phyloP scores from a whole-genome alignment of 2,329 filamentous ascomycete species.

The Sclerotinia sclerotiorum region DNA sequence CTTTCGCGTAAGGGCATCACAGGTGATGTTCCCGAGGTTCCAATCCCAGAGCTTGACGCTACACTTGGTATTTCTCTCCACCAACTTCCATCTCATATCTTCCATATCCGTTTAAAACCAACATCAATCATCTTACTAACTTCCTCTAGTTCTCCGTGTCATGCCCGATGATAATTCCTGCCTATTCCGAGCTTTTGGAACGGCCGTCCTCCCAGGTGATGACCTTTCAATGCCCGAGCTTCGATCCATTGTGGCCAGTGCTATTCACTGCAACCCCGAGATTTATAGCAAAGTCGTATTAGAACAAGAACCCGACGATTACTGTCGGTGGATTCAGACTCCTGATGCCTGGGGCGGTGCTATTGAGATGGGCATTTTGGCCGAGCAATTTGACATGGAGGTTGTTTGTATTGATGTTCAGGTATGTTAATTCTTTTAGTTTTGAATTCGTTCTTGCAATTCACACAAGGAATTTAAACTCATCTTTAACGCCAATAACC shows the following conservation, averaged over 20 bases:
- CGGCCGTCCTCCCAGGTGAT: constrained; percentile 63
- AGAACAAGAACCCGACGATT: constrained; percentile 67
- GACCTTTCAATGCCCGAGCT: constrained; percentile 70
- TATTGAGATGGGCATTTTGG: constrained; percentile 84
- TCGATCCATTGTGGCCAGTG: constrained; percentile 73
- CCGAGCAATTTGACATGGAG: constrained; percentile 80
- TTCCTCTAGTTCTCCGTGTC: constrained; percentile 68
- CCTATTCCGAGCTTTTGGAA: constrained; percentile 86
- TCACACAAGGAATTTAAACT: background rate
- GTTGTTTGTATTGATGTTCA: constrained; percentile 82
- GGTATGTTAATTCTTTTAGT: constrained; percentile 37
- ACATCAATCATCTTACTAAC: constrained; percentile 13
- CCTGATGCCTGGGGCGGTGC: constrained; percentile 86
- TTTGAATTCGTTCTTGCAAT: background rate
- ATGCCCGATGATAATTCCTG: constrained; percentile 98
- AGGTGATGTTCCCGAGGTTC: constrained; percentile 41
- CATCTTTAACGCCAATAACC: background rate
- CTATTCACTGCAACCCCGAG: constrained; percentile 71
- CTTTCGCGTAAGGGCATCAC: constrained; percentile 37
- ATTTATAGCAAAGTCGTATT: constrained; percentile 76
- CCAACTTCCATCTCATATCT: background rate
- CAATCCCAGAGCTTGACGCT: constrained; percentile 51
- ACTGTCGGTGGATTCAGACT: constrained; percentile 78
- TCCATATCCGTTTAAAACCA: too few relatives aligned
- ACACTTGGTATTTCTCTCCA: constrained; percentile 47